Base-by-base conservation (phyloP, 371 early-diverging fungal species). In the Amoeboaphelidium protococcarum region DNA sequence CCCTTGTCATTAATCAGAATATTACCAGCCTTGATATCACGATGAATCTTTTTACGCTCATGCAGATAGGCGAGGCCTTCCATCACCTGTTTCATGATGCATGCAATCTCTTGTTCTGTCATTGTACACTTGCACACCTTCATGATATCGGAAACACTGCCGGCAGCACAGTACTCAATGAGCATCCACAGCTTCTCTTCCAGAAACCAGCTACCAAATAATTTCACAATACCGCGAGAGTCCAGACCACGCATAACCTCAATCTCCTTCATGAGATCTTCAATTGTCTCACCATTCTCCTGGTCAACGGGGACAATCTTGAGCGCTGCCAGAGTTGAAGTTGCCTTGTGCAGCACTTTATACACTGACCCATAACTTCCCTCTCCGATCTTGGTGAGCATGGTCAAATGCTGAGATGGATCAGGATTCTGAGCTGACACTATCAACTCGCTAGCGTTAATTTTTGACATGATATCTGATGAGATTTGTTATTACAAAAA, bases 281-380 rank as follows among this genome's bases (percentile, higher is more conserved):
- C 58, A 19, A 65, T 31, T n/a, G n/a, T n/a, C n/a, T n/a, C n/a
- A n/a, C n/a, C n/a, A n/a, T n/a, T n/a, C 48, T 76, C 72, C 49
- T 65, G 58, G 19, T 68, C 71, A 16, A 67, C 48, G 13, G 64
- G 66, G 2, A 70, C 56, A 13, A 69, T 63, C 57, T 76, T 76
- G 22, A 76, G 50, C 3, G 79, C 76, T 16, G 66, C 62, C 1
- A 69, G 47, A 43, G 54, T 58, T 10, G 58, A 55, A 20, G 73
- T 70, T 1, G 58, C 56, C 41, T 52, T 61, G 47, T 73, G 69
- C 27, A 60, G 55, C 19, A 74, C 80, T 50, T 70, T 73, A 57
- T 76, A 72, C 4, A 79, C 77, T 12, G 71, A 58, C 1, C 77
- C 80, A 53, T 72, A 79, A 2, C 76, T 73, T 3, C 79, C 74